A percentile compares a stretch with the other conserved stretches of the same genome.
These are phyloP conservation scores for Dioszegia crocea DNA, from an alignment of 768 basidiomycete species.

Conservation along the genomic window DNA sequence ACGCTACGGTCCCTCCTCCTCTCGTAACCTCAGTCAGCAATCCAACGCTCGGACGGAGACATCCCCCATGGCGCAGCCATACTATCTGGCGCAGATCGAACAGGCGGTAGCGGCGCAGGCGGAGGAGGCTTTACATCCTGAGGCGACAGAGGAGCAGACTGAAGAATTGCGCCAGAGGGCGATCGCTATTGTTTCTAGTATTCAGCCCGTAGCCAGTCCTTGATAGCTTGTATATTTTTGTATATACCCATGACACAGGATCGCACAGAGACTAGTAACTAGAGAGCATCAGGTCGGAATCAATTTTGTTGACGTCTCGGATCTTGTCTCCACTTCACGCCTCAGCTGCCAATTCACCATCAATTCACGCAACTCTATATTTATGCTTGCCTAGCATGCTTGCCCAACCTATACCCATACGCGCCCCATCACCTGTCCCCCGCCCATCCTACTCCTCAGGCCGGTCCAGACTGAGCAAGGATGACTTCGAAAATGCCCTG, in stretches of 20 bases:
- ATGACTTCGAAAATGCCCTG: conserved; percentile 21
- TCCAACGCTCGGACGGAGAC: background rate
- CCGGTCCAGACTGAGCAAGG: conserved; percentile 9
- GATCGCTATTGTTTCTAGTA: conserved; percentile 5
- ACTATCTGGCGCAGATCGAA: background rate
- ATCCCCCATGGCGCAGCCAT: background rate
- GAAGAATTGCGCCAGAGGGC: conserved; percentile 3
- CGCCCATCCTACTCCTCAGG: conserved; percentile 13
- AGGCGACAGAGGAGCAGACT: background rate
- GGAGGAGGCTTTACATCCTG: background rate
- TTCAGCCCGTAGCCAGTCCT: background rate
- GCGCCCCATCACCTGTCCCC: conserved; percentile 13
- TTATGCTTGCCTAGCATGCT: too few species aligned
- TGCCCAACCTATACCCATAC: background rate
- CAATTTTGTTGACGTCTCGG: background rate
- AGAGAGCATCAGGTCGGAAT: too few species aligned
- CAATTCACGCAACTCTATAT: background rate
- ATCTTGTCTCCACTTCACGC: too few species aligned
- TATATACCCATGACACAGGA: background rate
- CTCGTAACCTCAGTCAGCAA: background rate
- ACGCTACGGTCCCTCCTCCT: background rate
- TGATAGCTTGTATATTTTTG: background rate
- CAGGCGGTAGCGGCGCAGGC: background rate
- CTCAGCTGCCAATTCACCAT: background rate
- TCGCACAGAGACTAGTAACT: too few species aligned